A percentile compares a stretch with the other conserved stretches of the same genome.
These are phyloP conservation scores for Durusdinium trenchii DNA, from an alignment of 73 alveolate genomes.

Conservation along the genomic window DNA sequence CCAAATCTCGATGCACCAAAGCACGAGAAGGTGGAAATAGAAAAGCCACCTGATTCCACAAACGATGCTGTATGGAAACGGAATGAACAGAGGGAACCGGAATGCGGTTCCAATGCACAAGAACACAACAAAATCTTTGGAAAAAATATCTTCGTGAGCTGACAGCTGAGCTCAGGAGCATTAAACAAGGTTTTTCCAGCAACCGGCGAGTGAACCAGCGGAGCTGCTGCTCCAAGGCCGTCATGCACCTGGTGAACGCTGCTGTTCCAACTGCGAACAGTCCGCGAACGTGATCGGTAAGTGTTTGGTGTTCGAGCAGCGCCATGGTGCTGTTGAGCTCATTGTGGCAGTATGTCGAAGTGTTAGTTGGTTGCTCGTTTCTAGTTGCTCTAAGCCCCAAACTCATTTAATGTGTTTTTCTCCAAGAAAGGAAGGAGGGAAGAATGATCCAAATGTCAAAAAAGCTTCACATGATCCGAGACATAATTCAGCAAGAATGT, in stretches of 20 bases:
- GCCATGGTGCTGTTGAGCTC: no score
- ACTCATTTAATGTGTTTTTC: neutral
- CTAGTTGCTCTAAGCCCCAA: neutral
- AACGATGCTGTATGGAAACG: neutral
- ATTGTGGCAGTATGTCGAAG: no score
- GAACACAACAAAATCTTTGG: no score
- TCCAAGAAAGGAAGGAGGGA: no score
- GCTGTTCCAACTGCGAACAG: no score
- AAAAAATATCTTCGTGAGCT: neutral
- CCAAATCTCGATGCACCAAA: constrained; percentile 75
- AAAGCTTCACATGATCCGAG: no score
- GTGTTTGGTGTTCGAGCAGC: no score
- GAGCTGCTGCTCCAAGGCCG: constrained; percentile 50
- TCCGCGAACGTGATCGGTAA: no score
- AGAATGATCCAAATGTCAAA: no score
- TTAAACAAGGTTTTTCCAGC: constrained; percentile 43
- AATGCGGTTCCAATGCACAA: no score
- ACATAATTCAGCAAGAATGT: no score
- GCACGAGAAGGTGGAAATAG: constrained; percentile 68
- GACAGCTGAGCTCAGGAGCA: neutral
- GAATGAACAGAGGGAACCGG: neutral
- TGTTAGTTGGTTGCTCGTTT: neutral
- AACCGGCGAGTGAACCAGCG: constrained; percentile 86
- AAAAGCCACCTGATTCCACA: constrained; percentile 60
- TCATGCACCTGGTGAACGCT: constrained; percentile 83